Base-by-base conservation (phyloP, 2,329 filamentous ascomycete genomes). In the Alternaria consortialis region DNA sequence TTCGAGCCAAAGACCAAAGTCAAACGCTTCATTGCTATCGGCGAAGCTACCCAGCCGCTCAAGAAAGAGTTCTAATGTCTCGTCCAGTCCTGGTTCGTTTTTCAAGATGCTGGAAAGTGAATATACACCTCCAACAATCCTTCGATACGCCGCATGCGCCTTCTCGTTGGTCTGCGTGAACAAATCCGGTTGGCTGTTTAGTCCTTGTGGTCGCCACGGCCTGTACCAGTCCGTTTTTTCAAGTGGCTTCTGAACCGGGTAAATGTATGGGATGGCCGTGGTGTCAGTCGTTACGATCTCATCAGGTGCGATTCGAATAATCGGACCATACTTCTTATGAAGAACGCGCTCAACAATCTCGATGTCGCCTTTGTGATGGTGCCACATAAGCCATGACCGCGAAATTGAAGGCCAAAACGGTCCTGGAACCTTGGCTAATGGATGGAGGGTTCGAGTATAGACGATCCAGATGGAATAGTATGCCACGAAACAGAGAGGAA, bases 221-320 rank as follows among this genome's bases (percentile, higher is more conserved):
- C 53, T 51, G 36, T 74, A 75, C 62, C 65, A 72, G 15, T 60
- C 64, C 3, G 68, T 73, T 53, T 75, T 74, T 29, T 66, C 58
- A 3, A 72, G 63, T 1, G 69, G 65, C 1, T 62, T 64, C 11
- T 57, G 56, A 40, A 64, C 48, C 7, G 63, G 65, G 47, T 74
- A 74, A n/a, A 74, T 64, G 2, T 58, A 48, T 1, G 65, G 53
- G 2, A 72, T 63, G 5, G 66, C 66, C 12, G 54, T 59, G 8
- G 66, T 60, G 27, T 70, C 64, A 13, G 58, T 57, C 23, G 62
- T 64, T 0, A 62, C 59, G 4, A 72, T 56, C 44, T 85, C 82
- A 53, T 83, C 79, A 6, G 70, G 83, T 2, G 77, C 78, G 40
- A 84, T 72, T 6, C 84, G 81, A n/a, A 85, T 80, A 1, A 85